phyloP scores from a whole-genome alignment of 164 flowering plant genomes.

The Malania oleifera region DNA sequence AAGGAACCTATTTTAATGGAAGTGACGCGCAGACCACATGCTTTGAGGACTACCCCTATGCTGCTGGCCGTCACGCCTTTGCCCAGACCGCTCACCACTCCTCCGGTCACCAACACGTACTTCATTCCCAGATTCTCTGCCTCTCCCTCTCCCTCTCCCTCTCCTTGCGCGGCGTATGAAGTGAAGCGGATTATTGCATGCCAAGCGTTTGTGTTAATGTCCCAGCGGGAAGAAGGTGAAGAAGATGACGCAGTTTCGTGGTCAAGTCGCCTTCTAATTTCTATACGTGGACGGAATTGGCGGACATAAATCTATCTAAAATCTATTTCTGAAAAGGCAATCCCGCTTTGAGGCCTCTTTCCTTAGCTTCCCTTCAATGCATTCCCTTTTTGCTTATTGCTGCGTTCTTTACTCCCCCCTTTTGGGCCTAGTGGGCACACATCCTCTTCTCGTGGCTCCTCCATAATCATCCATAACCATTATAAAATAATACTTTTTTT shows the following conservation, averaged over 20 bases:
- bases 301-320: too few species aligned
- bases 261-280: too few species aligned
- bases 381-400: too few species aligned
- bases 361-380: too few species aligned
- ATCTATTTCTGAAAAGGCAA: too few species aligned
- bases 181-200: slow-evolving; percentile 3
- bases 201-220: slow-evolving; percentile 27
- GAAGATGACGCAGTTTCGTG: not conserved
- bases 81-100: slow-evolving; percentile 97
- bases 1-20: slow-evolving; percentile 85
- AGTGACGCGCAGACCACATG: slow-evolving; percentile 93
- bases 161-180: not conserved
- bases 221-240: slow-evolving; percentile 28
- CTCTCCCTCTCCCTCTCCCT: slow-evolving; percentile 5
- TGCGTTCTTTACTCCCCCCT: too few species aligned
- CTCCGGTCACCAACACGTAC: slow-evolving; percentile 92
- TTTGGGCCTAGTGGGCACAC: too few species aligned
- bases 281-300: too few species aligned
- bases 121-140: slow-evolving; percentile 46
- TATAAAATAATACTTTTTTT: too few species aligned
- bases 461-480: too few species aligned
- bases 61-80: slow-evolving; percentile 98
- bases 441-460: too few species aligned
- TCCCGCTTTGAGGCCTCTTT: too few species aligned
- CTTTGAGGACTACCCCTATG: slow-evolving; percentile 85